Evolutionary conservation across 2,329 filamentous ascomycete species (phyloP), one percentile per base, ranked within the genome.

Genomic region (Herpotrichia juniperi): DNA sequence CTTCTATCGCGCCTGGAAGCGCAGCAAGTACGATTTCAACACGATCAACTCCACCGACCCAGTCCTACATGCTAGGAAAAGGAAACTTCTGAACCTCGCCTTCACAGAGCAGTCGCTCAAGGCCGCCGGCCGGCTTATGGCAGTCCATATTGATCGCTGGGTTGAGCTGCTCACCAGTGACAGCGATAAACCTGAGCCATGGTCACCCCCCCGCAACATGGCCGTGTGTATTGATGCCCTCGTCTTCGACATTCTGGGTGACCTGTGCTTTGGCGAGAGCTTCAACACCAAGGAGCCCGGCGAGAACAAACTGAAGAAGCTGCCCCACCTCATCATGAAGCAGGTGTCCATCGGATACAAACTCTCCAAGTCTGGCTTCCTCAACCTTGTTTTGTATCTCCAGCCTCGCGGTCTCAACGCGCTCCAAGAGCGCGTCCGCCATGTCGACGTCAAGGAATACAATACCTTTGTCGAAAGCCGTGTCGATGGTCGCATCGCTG

Each of bases 161-260:
- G 40, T 49, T 12, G 42, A 59, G 30, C n/a, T 53, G 2, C 4
- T 47, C 4, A 39, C 10, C 44, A 25, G 12, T 2, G 26, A 24
- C 14, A 16, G 12, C 25, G 39, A 34, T 28, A 16, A 9, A 28
- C 12, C 24, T 24, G 37, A n/a, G 26, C 7, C 16, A 10, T 57
- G 56, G 54, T 45, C 59, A 14, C 6, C 35, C 10, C 24, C 53
- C 1, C 14, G 17, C 2, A 45, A 57, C 42, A 54, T 59, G 19
- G 30, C 50, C 2, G 28, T 12, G 4, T 39, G 35, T n/a, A 19
- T 51, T 1, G 51, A 51, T 19, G 12, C 22, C 50, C 62, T 78
- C 39, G 65, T 72, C 28, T 74, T 78, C 51, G 78, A 80, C 49
- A 69, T 80, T 31, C 75, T 81, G 65, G 75, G 74, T 9, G 74